A percentile compares a stretch with the other conserved stretches of the same genome.
Evolutionary conservation across 1,139 yeast species (phyloP).

Genomic region (Candida sp.): DNA sequence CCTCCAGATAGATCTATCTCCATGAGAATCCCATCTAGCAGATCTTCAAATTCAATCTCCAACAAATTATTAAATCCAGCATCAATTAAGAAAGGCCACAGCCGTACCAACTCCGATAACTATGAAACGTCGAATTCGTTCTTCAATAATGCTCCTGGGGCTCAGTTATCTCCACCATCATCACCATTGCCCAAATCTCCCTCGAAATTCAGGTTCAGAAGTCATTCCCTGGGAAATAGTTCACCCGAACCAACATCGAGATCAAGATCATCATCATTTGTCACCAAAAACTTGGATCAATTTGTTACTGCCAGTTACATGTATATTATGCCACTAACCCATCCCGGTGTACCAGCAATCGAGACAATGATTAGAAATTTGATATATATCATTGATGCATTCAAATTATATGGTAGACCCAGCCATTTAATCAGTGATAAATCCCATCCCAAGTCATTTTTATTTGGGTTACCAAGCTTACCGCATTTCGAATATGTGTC

Average conservation of each 20-base stretch:
- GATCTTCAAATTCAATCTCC: slow-evolving; percentile 7
- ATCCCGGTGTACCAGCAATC: slow-evolving; percentile 53
- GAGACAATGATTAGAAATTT: slow-evolving; percentile 56
- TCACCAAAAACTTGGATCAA: slow-evolving; percentile 24
- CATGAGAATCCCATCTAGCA: slow-evolving; percentile 7
- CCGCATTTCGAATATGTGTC: slow-evolving; percentile 52
- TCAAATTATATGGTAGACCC: slow-evolving; percentile 56
- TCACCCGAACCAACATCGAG: slow-evolving; percentile 6
- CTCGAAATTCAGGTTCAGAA: slow-evolving; percentile 6
- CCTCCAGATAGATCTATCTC: background rate
- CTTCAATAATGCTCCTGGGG: slow-evolving; percentile 19
- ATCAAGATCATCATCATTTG: slow-evolving; percentile 10
- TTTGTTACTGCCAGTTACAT: slow-evolving; percentile 36
- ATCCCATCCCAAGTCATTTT: slow-evolving; percentile 38
- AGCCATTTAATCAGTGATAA: slow-evolving; percentile 46
- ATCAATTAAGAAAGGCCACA: slow-evolving; percentile 12
- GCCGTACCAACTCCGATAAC: slow-evolving; percentile 19
- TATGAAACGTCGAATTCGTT: slow-evolving; percentile 20
- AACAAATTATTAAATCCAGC: slow-evolving; percentile 5
- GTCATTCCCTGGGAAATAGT: slow-evolving; percentile 8
- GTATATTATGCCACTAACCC: slow-evolving; percentile 51
- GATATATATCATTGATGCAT: slow-evolving; percentile 51
- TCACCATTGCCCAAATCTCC: background rate
- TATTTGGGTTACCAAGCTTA: slow-evolving; percentile 56
- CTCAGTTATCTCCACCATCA: slow-evolving; percentile 11